Evolutionary conservation across 306 rosid species (phyloP), one percentile per base, ranked within the genome.

Genomic region (Pterocarpus macrocarpus): DNA sequence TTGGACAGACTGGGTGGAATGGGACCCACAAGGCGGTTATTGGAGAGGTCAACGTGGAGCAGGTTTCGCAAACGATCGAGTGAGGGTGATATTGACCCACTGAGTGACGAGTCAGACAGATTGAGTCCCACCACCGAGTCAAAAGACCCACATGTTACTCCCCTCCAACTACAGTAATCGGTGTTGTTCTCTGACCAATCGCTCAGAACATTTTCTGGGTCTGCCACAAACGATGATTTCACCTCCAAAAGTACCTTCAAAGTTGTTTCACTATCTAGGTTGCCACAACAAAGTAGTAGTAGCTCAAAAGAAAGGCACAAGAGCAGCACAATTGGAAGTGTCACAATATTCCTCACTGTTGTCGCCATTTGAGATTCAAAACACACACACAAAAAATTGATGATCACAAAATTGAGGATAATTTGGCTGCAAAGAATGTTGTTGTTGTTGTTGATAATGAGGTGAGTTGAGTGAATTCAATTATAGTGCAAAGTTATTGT

Each of bases 61-160:
- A 95, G 87, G 85, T 85, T 50, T 64, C 45, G 85, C 53, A 95
- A 87, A 50, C 75, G 79, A 58, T 90, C 89, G 81, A 95, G 85
- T 72, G 89, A 82, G 0, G 91, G 89, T 7, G 99, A 84, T 58
- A 95, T 81, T 39, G 91, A 86, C 81, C 98, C 98, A 69, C 77
- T 82, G 88, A 95, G 99, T 69, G 90, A 89, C 68, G 94, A 90
- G 86, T 80, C 82, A 55, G 97, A 86, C 1, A 95, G 93, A 88
- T 91, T 87, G 78, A 95, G 92, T 65, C 92, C 92, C 57, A 86
- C 88, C 41, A 73, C 85, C 56, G 90, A 70, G 80, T 17, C 7
- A 3, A 6, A 3, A 32, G 1, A 3, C 12, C 33, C 88, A 73
- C 99, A 95, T 8, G 89, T 36, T 45, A 95, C 83, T 0, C 99